A percentile compares a stretch with the other conserved stretches of the same genome.
These are phyloP conservation scores for Erodium chrysanthum DNA, from an alignment of 441 rosid species.

Conservation along the genomic window DNA sequence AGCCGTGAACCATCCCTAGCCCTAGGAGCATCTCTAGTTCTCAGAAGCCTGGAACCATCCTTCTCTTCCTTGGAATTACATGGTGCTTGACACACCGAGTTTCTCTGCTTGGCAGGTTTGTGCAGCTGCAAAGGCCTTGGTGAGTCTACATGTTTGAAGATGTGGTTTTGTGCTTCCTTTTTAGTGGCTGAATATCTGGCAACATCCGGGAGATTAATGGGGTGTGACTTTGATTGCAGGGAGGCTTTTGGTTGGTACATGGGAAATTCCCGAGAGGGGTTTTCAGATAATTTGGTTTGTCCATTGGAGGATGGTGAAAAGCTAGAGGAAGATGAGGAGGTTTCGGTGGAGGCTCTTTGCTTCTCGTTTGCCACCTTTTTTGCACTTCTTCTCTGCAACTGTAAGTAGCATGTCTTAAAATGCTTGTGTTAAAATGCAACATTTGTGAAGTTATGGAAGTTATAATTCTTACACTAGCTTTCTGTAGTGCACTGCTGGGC, in stretches of 20 bases:
- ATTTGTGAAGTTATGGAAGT: neutral
- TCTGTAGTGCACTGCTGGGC: slow-evolving; percentile 27
- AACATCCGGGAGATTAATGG: slow-evolving; percentile 43
- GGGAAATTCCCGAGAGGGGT: too few species aligned
- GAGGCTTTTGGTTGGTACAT: slow-evolving; percentile 30
- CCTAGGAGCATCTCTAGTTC: slow-evolving; percentile 7
- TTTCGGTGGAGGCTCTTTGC: slow-evolving; percentile 52
- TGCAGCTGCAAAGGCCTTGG: slow-evolving; percentile 55
- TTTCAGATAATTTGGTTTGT: too few species aligned
- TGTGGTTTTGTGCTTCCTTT: slow-evolving; percentile 25
- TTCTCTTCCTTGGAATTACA: slow-evolving; percentile 26
- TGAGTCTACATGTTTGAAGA: slow-evolving; percentile 50
- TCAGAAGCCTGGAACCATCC: slow-evolving; percentile 25
- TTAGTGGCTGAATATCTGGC: slow-evolving; percentile 27
- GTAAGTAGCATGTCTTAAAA: slow-evolving; percentile 16
- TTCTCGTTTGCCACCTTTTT: slow-evolving; percentile 49
- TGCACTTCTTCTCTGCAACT: slow-evolving; percentile 49
- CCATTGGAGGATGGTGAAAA: too few species aligned
- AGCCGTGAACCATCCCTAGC: neutral
- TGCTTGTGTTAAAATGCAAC: neutral
- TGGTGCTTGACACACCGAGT: slow-evolving; percentile 30
- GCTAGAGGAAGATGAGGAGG: slow-evolving; percentile 71
- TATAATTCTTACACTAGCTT: slow-evolving; percentile 37
- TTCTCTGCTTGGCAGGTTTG: slow-evolving; percentile 33
- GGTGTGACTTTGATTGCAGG: slow-evolving; percentile 27